Evolutionary conservation across 2,329 filamentous ascomycete species (phyloP).

Genomic region (Tolypocladium tropicale): DNA sequence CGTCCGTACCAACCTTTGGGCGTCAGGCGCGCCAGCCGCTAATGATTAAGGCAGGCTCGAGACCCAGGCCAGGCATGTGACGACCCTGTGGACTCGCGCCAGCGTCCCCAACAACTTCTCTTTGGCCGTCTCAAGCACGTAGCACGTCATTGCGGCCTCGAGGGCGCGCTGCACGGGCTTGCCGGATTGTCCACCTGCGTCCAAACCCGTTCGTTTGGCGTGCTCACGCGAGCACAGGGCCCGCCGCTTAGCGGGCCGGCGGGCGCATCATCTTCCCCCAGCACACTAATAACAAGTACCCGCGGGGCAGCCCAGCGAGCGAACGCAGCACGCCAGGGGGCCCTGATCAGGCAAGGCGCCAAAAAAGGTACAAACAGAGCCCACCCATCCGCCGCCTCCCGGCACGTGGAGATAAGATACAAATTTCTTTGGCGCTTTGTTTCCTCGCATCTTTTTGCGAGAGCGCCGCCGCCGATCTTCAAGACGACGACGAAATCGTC

Average conservation of each 20-base stretch:
- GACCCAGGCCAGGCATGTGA: conserved; percentile 5
- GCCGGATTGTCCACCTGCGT: background rate
- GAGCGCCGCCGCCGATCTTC: background rate
- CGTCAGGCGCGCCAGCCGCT: too few species aligned
- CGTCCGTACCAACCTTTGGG: too few species aligned
- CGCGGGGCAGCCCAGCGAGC: background rate
- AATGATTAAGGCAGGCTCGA: too few species aligned
- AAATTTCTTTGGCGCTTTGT: conserved; percentile 4
- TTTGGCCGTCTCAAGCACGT: too few species aligned
- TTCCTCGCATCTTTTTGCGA: background rate
- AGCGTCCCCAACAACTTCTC: background rate
- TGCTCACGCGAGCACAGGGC: background rate
- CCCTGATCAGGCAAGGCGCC: background rate
- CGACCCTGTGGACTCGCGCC: conserved; percentile 1
- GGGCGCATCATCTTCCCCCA: too few species aligned
- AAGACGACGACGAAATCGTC: background rate
- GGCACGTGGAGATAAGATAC: conserved; percentile 24
- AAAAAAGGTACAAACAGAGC: background rate
- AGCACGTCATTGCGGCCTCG: background rate
- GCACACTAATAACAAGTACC: too few species aligned
- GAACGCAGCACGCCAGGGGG: background rate
- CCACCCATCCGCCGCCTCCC: background rate
- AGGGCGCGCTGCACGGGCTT: background rate
- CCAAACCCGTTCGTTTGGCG: background rate
- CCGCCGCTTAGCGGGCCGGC: background rate